Evolutionary conservation across 345 rosid species (phyloP).

Genomic region (Excoecaria cochinchinensis): DNA sequence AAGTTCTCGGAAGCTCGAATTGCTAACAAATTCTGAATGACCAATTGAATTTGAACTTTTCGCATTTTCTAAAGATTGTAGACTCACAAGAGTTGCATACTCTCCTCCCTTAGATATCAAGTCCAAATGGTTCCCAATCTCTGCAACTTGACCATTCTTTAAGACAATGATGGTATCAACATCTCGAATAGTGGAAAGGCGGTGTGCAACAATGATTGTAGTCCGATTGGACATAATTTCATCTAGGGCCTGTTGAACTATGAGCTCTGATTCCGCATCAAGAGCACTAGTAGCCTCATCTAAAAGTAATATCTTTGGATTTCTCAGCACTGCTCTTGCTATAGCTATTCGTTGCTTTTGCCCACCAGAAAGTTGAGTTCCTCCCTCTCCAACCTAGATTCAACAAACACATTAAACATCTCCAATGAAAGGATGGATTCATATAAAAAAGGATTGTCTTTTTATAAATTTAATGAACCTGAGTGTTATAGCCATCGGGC

Average conservation of each 20-base stretch:
- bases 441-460: neutral
- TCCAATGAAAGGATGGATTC: neutral
- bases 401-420: slow-evolving; percentile 12
- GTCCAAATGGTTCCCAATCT: slow-evolving; percentile 69
- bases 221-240: slow-evolving; percentile 59
- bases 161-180: slow-evolving; percentile 68
- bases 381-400: slow-evolving; percentile 87
- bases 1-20: slow-evolving; percentile 44
- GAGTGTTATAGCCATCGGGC: slow-evolving; percentile 70
- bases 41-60: slow-evolving; percentile 32
- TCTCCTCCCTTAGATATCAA: slow-evolving; percentile 63
- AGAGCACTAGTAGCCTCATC: slow-evolving; percentile 96
- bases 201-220: slow-evolving; percentile 67
- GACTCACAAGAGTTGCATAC: slow-evolving; percentile 54
- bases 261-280: slow-evolving; percentile 72
- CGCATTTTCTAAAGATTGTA: slow-evolving; percentile 46
- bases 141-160: slow-evolving; percentile 63
- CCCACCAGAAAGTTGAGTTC: slow-evolving; percentile 94
- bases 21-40: slow-evolving; percentile 32
- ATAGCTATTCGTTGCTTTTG: slow-evolving; percentile 90
- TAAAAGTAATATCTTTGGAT: slow-evolving; percentile 72
- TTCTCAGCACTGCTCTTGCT: slow-evolving; percentile 75
- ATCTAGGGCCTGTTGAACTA: slow-evolving; percentile 76
- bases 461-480: slow-evolving; percentile 33
- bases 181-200: slow-evolving; percentile 66